Evolutionary conservation across 805 yeast genomes (phyloP), one percentile per base, ranked within the genome.

Genomic region (Kurtzmaniella fragi): DNA sequence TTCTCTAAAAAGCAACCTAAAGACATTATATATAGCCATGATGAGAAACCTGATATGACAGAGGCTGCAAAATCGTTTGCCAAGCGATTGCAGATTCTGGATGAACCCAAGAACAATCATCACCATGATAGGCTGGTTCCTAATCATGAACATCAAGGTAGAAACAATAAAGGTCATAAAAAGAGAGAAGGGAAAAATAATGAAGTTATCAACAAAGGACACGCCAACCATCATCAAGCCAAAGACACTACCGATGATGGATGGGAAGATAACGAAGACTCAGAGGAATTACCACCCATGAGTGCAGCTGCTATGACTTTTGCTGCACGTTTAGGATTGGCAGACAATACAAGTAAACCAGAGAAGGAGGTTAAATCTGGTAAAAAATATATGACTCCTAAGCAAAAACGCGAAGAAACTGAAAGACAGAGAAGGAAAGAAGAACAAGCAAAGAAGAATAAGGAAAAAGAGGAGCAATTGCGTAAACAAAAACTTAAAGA

Each of bases 231-330:
- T 31, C 40, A 33, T 32, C 43, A 40, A 34, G n/a, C 25, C 25
- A 13, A 34, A 17, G 34, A 9, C 12, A 31, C n/a, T 20, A 38
- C 34, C 15, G 26, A 27, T 12, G 25, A 17, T 28, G 35, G 37
- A 5, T 20, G 5, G 16, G 31, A 30, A n/a, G 37, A 40, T 3
- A 35, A 17, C 11, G 40, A 36, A 5, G 41, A 37, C 5, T 45
- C 48, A 5, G 49, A 46, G 10, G 51, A 44, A n/a, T 40, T 36
- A 17, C 50, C 47, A 1, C 61, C 62, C 3, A 53, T 62, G 64
- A 45, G 61, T 0, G 52, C 48, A 1, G 69, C 68, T 2, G 70
- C 57, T 2, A 46, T 44, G 39, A 48, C 59, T 10, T 50, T 65
- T 37, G 70, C 70, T 3, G 52, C 60, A 3, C 52, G 69, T 27